Conservation (phyloP, 306 rosid species). For the Nissolia schottii region DNA sequence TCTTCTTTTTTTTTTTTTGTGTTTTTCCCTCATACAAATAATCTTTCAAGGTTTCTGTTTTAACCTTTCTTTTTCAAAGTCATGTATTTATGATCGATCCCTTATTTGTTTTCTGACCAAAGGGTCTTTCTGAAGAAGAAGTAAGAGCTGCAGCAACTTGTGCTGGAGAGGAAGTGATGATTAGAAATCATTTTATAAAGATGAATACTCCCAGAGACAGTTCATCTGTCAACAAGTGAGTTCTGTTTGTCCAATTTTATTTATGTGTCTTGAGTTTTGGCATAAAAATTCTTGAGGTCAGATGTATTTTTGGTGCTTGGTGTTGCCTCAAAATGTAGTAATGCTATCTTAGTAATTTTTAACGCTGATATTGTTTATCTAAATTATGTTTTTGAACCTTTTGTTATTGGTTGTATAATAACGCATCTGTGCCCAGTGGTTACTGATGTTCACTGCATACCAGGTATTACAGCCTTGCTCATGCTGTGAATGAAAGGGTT, state of each 20-base stretch:
- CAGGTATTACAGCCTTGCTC: slow-evolving; percentile 97
- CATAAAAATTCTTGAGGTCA: neutral
- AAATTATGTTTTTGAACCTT: neutral
- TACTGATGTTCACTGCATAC: slow-evolving; percentile 20
- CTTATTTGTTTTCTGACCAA: slow-evolving; percentile 32
- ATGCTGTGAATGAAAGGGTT: slow-evolving; percentile 93
- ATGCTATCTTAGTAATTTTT: neutral
- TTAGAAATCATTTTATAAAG: slow-evolving; percentile 84
- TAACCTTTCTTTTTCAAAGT: neutral
- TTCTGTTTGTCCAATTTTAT: slow-evolving; percentile 3
- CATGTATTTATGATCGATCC: slow-evolving; percentile 14
- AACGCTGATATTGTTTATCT: neutral
- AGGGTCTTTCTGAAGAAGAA: slow-evolving; percentile 99
- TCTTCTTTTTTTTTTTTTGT: neutral
- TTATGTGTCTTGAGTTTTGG: slow-evolving; percentile 11
- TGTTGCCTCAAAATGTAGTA: slow-evolving; percentile 8
- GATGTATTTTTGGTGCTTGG: neutral
- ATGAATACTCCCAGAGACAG: slow-evolving; percentile 93
- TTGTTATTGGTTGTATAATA: slow-evolving; percentile 11
- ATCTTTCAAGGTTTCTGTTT: neutral
- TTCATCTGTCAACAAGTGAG: slow-evolving; percentile 92
- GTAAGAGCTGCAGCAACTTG: slow-evolving; percentile 89
- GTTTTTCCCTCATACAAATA: neutral
- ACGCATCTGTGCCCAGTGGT: slow-evolving; percentile 12
- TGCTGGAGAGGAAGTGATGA: slow-evolving; percentile 98